These are phyloP conservation scores for Cucumis melo DNA, from an alignment of 306 rosid species.

Conservation along the genomic window DNA sequence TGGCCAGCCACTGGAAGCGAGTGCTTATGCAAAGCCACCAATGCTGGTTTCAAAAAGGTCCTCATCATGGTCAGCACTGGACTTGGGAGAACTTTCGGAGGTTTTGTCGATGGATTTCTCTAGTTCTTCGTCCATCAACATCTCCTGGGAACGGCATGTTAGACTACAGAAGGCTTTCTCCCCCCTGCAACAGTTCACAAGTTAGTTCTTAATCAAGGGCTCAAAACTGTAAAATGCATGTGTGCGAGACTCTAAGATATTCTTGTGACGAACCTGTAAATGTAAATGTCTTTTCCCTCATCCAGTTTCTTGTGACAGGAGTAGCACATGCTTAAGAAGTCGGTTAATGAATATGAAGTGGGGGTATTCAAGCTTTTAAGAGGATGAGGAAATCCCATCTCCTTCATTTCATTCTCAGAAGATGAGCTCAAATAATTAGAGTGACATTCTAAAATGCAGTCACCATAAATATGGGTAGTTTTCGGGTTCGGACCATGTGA, in stretches of 20 bases:
- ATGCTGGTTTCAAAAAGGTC: conserved; percentile 34
- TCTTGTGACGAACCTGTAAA: conserved; percentile 45
- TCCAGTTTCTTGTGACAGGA: conserved; percentile 80
- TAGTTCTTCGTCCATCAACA: conserved; percentile 50
- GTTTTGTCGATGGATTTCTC: conserved; percentile 31
- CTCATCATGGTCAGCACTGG: conserved; percentile 22
- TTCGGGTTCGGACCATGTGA: conserved; percentile 64
- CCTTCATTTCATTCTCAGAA: conserved; percentile 13
- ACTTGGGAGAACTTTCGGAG: conserved; percentile 23
- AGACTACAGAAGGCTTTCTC: conserved; percentile 81
- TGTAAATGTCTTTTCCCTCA: conserved; percentile 65
- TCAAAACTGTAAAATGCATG: background rate
- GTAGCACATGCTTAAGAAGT: conserved; percentile 67
- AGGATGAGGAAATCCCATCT: background rate
- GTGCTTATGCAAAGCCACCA: conserved; percentile 22
- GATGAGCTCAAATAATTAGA: conserved; percentile 9
- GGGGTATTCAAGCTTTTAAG: background rate
- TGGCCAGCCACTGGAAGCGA: background rate
- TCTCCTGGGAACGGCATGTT: conserved; percentile 58
- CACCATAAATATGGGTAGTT: conserved; percentile 69
- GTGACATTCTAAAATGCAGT: conserved; percentile 51
- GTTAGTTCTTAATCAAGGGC: conserved; percentile 2
- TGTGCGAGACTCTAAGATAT: background rate
- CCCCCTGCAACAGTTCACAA: conserved; percentile 39
- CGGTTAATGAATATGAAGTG: conserved; percentile 15